phyloP scores from a whole-genome alignment of 305 asterid genomes.

The Fraxinus floribunda region DNA sequence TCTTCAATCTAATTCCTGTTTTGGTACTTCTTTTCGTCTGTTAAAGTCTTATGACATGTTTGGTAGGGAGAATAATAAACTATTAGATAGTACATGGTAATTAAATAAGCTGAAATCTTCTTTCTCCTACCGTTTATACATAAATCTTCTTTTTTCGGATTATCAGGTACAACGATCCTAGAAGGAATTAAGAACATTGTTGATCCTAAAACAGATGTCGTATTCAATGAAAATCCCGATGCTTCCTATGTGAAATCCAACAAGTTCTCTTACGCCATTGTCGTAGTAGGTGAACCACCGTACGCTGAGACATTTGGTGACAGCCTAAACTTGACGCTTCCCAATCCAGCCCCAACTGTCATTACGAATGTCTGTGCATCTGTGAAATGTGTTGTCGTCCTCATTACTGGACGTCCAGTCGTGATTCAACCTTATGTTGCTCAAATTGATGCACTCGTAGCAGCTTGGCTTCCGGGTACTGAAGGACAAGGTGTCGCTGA shows the following conservation, averaged over 20 bases:
- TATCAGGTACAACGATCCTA: conserved; percentile 54
- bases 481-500: conserved; percentile 70
- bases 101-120: background rate
- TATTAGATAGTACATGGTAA: background rate
- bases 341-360: conserved; percentile 35
- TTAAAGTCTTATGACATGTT: background rate
- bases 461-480: conserved; percentile 67
- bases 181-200: conserved; percentile 42
- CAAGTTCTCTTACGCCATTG: conserved; percentile 47
- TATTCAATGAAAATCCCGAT: conserved; percentile 40
- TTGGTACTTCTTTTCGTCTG: background rate
- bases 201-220: conserved; percentile 39
- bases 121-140: background rate
- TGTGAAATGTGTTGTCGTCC: conserved; percentile 48
- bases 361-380: conserved; percentile 47
- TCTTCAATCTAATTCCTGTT: background rate
- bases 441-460: conserved; percentile 54
- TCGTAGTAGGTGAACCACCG: conserved; percentile 60
- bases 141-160: no score
- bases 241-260: conserved; percentile 34
- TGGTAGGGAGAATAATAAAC: background rate
- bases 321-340: conserved; percentile 51
- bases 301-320: conserved; percentile 57
- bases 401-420: conserved; percentile 55
- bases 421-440: conserved; percentile 49